Evolutionary conservation across 305 asterid species (phyloP).

Genomic region (Solanum chacoense): DNA sequence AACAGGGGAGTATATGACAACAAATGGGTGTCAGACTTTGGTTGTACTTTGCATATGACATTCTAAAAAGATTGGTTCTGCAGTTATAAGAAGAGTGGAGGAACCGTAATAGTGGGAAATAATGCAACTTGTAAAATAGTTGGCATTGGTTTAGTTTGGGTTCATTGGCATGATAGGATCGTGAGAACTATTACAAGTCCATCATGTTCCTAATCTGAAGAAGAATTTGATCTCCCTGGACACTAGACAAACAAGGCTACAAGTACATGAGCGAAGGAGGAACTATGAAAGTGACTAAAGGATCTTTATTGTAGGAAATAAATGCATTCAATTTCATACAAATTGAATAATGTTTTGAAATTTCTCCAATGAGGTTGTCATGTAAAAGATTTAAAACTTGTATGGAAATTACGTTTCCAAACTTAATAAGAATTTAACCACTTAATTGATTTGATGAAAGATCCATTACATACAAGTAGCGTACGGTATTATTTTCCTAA

Average conservation of each 20-base stretch:
- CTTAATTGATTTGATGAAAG: not conserved
- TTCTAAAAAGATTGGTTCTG: not conserved
- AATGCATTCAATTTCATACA: not conserved
- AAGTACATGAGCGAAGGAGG: not conserved
- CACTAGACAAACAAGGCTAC: not conserved
- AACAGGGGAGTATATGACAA: not conserved
- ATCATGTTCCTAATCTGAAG: not conserved
- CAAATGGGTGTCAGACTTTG: not conserved
- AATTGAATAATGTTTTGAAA: not conserved
- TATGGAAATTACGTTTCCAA: not conserved
- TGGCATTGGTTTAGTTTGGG: not conserved
- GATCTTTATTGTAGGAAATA: not conserved
- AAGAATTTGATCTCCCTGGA: no score
- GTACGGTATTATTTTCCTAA: not conserved
- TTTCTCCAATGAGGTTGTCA: not conserved
- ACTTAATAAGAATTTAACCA: not conserved
- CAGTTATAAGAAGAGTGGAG: no score
- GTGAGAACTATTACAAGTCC: not conserved
- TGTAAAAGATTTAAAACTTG: not conserved
- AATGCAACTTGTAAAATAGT: not conserved
- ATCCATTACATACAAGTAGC: not conserved
- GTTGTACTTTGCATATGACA: not conserved
- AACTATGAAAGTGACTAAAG: not conserved
- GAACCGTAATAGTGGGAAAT: no score
- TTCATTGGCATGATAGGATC: not conserved